Base-by-base conservation (phyloP, 495 filamentous ascomycete genomes). In the Aspergillus indologenus region DNA sequence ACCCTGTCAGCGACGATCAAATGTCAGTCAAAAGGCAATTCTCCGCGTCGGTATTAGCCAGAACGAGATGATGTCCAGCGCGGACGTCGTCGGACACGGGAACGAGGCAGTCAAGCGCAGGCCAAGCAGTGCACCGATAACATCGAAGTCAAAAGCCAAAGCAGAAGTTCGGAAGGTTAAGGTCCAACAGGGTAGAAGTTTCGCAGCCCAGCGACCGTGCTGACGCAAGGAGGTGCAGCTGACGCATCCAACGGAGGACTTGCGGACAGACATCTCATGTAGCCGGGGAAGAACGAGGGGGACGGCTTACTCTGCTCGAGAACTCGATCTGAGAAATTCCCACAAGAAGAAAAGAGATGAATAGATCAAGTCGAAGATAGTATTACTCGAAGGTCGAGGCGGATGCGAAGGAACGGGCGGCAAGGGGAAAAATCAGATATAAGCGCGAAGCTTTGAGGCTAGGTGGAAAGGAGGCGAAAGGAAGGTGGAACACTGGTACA, bases 391-490 rank as follows among this genome's bases (percentile, higher is more conserved):
- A 60, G 49, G 58, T 26, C 51, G 43, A 56, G 59, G 63, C 58
- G 53, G 40, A 54, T 42, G 51, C 47, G 26, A 58, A 63, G 46
- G 51, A 63, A 53, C 55, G 59, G 45, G 52, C 53, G 54, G 65
- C 23, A 59, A 61, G 65, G 59, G 53, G 45, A 64, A 65, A 62
- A 65, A 58, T 59, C 57, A 47, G 57, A 60, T 57, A 53, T 60
- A 34, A 60, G 59, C 57, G 61, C 56, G 58, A 46, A 44, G 59
- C 45, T 47, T 58, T 55, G 21, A 24, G 55, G 47, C 52, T 59
- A 62, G 60, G 49, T 29, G 53, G 59, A 63, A 66, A 61, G 64
- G 58, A 64, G 64, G 59, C 56, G 45, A 57, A 58, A 63, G 58
- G 56, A 62, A 55, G 47, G 61, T 63, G 60, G 62, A 60, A 48